These are phyloP conservation scores for Volvariella surrecta DNA, from an alignment of 1,284 basidiomycete species.

Conservation along the genomic window DNA sequence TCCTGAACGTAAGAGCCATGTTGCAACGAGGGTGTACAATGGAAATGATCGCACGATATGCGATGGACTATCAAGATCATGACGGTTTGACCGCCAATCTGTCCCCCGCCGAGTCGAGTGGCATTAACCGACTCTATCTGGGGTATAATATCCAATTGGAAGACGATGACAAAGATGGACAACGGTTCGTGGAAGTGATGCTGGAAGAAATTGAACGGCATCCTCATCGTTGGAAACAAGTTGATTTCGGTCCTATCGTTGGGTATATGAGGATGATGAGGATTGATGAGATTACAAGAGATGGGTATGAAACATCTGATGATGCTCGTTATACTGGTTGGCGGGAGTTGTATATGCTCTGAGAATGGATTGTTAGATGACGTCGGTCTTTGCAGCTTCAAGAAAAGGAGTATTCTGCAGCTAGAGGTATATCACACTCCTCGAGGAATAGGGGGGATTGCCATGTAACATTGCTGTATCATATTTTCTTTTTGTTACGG, in stretches of 20 bases:
- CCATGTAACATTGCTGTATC: too few relatives aligned
- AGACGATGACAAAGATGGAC: constrained; percentile 5
- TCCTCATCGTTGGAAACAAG: constrained; percentile 5
- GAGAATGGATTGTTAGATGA: too few relatives aligned
- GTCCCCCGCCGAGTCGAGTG: constrained; percentile 15
- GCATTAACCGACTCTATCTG: constrained; percentile 35
- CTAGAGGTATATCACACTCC: too few relatives aligned
- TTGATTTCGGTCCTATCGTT: too few relatives aligned
- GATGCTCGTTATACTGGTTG: constrained; percentile 22
- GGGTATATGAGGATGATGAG: constrained; percentile 31
- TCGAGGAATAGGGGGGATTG: too few relatives aligned
- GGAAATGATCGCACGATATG: constrained; percentile 47
- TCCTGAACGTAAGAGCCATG: constrained; percentile 21
- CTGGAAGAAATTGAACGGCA: constrained; percentile 2
- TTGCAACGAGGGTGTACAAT: constrained; percentile 52
- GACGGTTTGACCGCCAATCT: constrained; percentile 40
- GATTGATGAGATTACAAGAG: constrained; percentile 45
- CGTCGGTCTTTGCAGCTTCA: too few relatives aligned
- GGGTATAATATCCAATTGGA: constrained; percentile 55
- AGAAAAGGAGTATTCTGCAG: too few relatives aligned
- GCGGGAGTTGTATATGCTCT: constrained; percentile 30
- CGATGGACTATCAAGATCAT: constrained; percentile 44
- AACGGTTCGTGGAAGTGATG: neutral
- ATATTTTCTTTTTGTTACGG: too few relatives aligned
- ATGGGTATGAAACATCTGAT: constrained; percentile 17